These are phyloP conservation scores for Rhytidhysteron rufulum DNA, from an alignment of 2,329 filamentous ascomycete species.

Conservation along the genomic window DNA sequence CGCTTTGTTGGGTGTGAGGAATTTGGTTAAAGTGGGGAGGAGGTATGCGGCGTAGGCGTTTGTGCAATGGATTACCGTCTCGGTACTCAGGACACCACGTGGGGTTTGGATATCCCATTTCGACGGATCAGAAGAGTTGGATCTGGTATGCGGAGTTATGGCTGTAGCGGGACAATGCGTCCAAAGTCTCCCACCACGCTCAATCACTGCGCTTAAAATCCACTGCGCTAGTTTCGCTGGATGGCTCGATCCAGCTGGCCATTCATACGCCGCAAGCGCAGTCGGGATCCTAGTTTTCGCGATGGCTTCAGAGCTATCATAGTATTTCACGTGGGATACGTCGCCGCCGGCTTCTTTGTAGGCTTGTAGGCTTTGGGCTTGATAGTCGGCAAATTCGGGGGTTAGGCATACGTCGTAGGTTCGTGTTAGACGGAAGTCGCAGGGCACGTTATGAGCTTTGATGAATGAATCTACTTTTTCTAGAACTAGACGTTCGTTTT, in stretches of 20 bases:
- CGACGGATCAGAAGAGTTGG: neutral
- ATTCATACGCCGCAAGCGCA: slow-evolving; percentile 48
- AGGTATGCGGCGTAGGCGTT: neutral
- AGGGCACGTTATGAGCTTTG: slow-evolving; percentile 37
- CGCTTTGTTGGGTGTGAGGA: neutral
- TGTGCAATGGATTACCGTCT: neutral
- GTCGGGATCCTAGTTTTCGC: slow-evolving; percentile 34
- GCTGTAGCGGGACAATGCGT: slow-evolving; percentile 41
- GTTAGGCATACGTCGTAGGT: slow-evolving; percentile 51
- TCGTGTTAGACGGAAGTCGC: slow-evolving; percentile 45
- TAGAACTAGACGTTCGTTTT: slow-evolving; percentile 42
- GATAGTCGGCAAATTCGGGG: slow-evolving; percentile 43
- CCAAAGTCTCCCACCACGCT: slow-evolving; percentile 38
- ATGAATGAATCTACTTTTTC: slow-evolving; percentile 42
- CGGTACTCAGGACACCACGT: neutral
- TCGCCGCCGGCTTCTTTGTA: slow-evolving; percentile 44
- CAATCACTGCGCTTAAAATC: slow-evolving; percentile 37
- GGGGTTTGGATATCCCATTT: neutral
- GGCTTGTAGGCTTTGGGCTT: slow-evolving; percentile 37
- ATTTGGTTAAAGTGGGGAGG: neutral
- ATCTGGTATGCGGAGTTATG: slow-evolving; percentile 11
- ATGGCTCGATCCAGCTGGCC: slow-evolving; percentile 49
- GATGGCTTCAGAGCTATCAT: slow-evolving; percentile 38
- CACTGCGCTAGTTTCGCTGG: slow-evolving; percentile 50
- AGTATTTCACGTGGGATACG: slow-evolving; percentile 39